phyloP scores from a whole-genome alignment of 164 flowering plant genomes.

The Magnolia changhungtana region DNA sequence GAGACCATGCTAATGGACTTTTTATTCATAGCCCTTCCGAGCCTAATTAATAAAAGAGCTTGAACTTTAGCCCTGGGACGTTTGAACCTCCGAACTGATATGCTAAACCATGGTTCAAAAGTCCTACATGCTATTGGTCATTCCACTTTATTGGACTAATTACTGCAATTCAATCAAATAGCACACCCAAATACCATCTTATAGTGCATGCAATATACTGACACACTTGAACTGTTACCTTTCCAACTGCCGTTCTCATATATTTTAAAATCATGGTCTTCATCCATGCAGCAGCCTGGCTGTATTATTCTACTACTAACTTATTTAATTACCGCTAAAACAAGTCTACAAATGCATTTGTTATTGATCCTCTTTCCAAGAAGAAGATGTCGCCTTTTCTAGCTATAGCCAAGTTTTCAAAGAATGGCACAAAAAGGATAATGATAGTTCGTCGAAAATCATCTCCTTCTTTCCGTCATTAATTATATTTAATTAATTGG shows the following conservation, averaged over 20 bases:
- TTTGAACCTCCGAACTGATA: too few species aligned
- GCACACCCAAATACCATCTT: neutral
- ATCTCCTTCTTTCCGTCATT: neutral
- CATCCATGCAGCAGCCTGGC: neutral
- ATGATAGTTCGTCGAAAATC: slow-evolving; percentile 10
- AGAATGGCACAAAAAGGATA: slow-evolving; percentile 13
- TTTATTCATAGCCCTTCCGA: too few species aligned
- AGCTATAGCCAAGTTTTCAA: slow-evolving; percentile 9
- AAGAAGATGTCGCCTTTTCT: slow-evolving; percentile 15
- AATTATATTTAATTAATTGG: neutral
- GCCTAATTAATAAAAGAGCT: too few species aligned
- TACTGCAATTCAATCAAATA: neutral
- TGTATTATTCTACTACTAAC: slow-evolving; percentile 2
- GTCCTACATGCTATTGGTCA: neutral
- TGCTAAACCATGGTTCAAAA: too few species aligned
- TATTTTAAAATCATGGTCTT: neutral
- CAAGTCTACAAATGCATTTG: slow-evolving; percentile 12
- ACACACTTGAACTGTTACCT: neutral
- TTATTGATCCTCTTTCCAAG: slow-evolving; percentile 25
- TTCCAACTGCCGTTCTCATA: neutral
- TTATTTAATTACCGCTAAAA: neutral
- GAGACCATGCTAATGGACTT: too few species aligned
- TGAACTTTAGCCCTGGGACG: too few species aligned
- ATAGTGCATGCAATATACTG: too few species aligned
- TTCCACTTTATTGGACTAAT: neutral